phyloP scores from a whole-genome alignment of 495 filamentous ascomycete species.

The Penicillium roqueforti region DNA sequence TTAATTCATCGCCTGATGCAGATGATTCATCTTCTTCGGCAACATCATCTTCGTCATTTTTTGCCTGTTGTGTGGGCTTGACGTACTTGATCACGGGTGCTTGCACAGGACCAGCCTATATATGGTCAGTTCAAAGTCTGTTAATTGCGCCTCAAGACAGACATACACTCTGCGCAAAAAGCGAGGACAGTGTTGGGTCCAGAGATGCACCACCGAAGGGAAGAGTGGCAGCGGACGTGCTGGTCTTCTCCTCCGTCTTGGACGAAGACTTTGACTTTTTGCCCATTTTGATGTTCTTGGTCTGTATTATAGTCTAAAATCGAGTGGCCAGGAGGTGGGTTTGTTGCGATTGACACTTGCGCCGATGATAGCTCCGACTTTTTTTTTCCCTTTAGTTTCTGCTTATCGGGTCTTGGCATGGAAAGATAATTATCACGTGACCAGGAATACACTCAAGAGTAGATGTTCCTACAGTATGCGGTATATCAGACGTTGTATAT shows the following conservation, averaged over 20 bases:
- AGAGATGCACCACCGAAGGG: constrained; percentile 46
- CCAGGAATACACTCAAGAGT: neutral
- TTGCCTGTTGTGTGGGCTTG: constrained; percentile 21
- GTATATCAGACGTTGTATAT: neutral
- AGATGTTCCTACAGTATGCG: neutral
- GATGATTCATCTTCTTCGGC: constrained; percentile 39
- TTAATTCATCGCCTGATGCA: constrained; percentile 41
- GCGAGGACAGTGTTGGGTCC: constrained; percentile 70
- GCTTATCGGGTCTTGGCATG: constrained; percentile 31
- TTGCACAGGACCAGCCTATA: constrained; percentile 66
- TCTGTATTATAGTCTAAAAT: neutral
- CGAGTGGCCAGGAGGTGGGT: neutral
- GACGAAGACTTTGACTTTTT: constrained; percentile 41
- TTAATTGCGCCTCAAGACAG: constrained; percentile 11
- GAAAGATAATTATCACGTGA: constrained; percentile 25
- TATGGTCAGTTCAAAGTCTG: constrained; percentile 10
- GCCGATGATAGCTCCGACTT: constrained; percentile 23
- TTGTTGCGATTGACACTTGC: constrained; percentile 8
- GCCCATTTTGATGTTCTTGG: constrained; percentile 29
- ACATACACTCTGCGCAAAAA: constrained; percentile 80
- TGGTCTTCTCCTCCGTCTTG: constrained; percentile 19
- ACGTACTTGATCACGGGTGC: constrained; percentile 49
- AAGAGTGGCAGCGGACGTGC: constrained; percentile 17
- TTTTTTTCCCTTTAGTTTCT: constrained; percentile 24
- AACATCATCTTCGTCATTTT: constrained; percentile 31